Evolutionary conservation across 441 rosid species (phyloP).

Genomic region (Theobroma grandiflorum): DNA sequence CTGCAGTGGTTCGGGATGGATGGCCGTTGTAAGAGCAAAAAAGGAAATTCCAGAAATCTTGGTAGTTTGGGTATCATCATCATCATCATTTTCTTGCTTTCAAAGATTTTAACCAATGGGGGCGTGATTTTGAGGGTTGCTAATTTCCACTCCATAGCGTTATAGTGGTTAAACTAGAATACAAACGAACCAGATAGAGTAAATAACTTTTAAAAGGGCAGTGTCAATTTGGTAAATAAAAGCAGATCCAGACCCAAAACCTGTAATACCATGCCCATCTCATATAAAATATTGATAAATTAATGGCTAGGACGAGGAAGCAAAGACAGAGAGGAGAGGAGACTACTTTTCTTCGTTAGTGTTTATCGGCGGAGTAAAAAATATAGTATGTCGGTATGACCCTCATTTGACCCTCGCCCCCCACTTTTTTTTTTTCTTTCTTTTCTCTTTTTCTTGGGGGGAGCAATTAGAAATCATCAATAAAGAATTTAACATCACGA

Average conservation of each 20-base stretch:
- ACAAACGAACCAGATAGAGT: background rate
- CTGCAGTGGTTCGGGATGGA: background rate
- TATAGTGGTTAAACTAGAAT: no score
- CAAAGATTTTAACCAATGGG: background rate
- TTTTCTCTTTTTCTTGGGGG: background rate
- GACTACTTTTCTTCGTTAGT: constrained; percentile 10
- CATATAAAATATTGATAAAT: background rate
- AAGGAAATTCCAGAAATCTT: background rate
- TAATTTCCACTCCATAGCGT: background rate
- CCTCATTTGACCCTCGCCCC: constrained; percentile 30
- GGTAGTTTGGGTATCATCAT: background rate
- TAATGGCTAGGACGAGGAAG: background rate
- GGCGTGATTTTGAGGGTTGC: background rate
- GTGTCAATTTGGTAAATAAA: constrained; percentile 45
- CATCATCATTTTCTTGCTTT: background rate
- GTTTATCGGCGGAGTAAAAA: background rate
- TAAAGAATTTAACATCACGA: background rate
- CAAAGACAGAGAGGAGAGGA: constrained; percentile 24
- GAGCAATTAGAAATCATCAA: background rate
- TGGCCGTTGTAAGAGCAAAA: background rate
- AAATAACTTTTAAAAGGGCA: background rate
- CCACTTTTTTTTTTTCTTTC: background rate
- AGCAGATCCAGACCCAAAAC: constrained; percentile 39
- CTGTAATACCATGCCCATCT: background rate
- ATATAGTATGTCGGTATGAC: constrained; percentile 36